Conservation (phyloP, 106 monocot species). For the Alisma plantagoaquatica region DNA sequence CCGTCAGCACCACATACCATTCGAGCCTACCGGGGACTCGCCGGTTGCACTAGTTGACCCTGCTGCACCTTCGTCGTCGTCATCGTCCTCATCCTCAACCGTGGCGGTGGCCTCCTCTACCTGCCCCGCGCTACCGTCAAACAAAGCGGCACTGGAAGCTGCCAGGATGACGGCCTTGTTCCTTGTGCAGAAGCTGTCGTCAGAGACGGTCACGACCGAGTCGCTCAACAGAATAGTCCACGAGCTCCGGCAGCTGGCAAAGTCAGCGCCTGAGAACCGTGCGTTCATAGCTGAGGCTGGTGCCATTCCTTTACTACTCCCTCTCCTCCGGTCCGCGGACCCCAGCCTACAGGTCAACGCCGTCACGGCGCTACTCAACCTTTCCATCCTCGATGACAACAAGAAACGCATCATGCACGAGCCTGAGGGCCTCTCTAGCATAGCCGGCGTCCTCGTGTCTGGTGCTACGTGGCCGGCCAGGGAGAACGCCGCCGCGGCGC, state of each 20-base stretch:
- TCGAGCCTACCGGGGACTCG: constrained; percentile 6
- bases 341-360: constrained; percentile 54
- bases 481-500: constrained; percentile 66
- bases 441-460: constrained; percentile 31
- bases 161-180: constrained; percentile 66
- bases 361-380: constrained; percentile 73
- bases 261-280: constrained; percentile 41
- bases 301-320: constrained; percentile 54
- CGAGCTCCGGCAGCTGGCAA: constrained; percentile 68
- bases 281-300: constrained; percentile 65
- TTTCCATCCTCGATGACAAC: constrained; percentile 78
- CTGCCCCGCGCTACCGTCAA: too few species aligned
- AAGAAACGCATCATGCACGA: constrained; percentile 62
- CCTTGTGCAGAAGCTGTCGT: constrained; percentile 43
- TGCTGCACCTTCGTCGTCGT: too few species aligned
- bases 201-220: constrained; percentile 17
- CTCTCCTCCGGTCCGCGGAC: constrained; percentile 41
- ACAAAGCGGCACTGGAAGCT: constrained; percentile 76
- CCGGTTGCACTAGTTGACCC: too few species aligned
- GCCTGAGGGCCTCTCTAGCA: constrained; percentile 37
- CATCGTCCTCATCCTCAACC: too few species aligned
- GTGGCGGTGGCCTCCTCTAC: background rate
- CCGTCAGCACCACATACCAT: constrained; percentile 48
- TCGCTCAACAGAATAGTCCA: constrained; percentile 50
- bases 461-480: constrained; percentile 63